Percentiles rank a stretch among this genome's conserved stretches.
These are phyloP conservation scores for Apium graveolens DNA, from an alignment of 129 eudicot genomes.

Conservation along the genomic window DNA sequence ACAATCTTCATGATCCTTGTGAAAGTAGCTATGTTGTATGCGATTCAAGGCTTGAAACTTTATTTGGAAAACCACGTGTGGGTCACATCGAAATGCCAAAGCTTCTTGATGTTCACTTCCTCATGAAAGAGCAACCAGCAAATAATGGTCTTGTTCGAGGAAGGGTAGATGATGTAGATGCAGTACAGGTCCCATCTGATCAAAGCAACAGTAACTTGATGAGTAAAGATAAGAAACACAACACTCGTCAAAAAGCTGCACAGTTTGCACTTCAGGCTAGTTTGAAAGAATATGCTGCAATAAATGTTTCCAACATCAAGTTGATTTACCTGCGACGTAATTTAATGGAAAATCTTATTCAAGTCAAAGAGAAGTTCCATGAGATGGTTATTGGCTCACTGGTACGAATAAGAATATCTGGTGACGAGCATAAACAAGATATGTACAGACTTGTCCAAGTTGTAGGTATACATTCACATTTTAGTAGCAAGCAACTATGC, in stretches of 20 bases:
- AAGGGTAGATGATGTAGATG: slow-evolving; percentile 25
- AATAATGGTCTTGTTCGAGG: slow-evolving; percentile 29
- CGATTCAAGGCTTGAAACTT: slow-evolving; percentile 57
- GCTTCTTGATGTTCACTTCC: slow-evolving; percentile 73
- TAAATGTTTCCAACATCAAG: slow-evolving; percentile 77
- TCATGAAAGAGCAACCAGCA: slow-evolving; percentile 40
- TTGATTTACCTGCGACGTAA: slow-evolving; percentile 72
- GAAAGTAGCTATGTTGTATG: slow-evolving; percentile 71
- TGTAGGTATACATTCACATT: slow-evolving; percentile 48
- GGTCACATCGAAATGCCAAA: slow-evolving; percentile 82
- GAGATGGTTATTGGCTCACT: slow-evolving; percentile 74
- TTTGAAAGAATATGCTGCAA: slow-evolving; percentile 80
- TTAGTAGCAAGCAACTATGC: neutral
- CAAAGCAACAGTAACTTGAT: slow-evolving; percentile 25
- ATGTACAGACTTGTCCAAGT: slow-evolving; percentile 84
- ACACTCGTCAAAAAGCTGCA: slow-evolving; percentile 44
- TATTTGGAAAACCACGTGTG: slow-evolving; percentile 74
- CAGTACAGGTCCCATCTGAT: slow-evolving; percentile 30
- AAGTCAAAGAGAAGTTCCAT: slow-evolving; percentile 54
- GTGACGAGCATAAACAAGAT: slow-evolving; percentile 81
- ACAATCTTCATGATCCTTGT: slow-evolving; percentile 75
- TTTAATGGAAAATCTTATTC: slow-evolving; percentile 61
- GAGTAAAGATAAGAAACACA: slow-evolving; percentile 45
- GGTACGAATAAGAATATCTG: slow-evolving; percentile 72
- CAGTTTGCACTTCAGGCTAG: slow-evolving; percentile 45